Evolutionary conservation across 768 basidiomycete genomes (phyloP).

Genomic region (Suillus decipiens): DNA sequence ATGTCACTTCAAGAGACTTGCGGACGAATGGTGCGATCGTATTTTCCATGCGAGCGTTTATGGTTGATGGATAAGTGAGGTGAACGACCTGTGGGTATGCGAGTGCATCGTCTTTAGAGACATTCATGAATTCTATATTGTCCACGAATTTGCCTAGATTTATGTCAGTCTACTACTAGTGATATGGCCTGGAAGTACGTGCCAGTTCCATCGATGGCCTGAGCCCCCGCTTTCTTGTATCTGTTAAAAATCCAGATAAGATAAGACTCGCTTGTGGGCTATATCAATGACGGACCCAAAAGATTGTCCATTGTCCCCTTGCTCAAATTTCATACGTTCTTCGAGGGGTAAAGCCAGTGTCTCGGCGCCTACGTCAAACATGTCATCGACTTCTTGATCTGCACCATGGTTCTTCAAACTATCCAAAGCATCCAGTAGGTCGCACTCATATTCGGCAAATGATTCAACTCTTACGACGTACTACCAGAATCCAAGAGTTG

Average conservation of each 20-base stretch:
- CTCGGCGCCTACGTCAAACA: constrained; percentile 45
- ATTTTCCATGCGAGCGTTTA: constrained; percentile 49
- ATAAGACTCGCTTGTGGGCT: neutral
- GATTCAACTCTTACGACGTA: constrained; percentile 29
- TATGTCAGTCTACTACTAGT: neutral
- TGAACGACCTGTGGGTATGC: constrained; percentile 55
- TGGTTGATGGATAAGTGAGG: constrained; percentile 57
- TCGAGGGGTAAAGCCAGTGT: constrained; percentile 42
- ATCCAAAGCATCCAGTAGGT: neutral
- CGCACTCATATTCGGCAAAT: neutral
- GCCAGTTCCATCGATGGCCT: constrained; percentile 62
- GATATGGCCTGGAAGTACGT: constrained; percentile 16
- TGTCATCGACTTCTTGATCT: constrained; percentile 35
- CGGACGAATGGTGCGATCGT: constrained; percentile 56
- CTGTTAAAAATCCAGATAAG: constrained; percentile 20
- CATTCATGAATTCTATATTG: constrained; percentile 63
- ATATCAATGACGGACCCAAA: constrained; percentile 34
- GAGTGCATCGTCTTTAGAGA: constrained; percentile 69
- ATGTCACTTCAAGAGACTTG: constrained; percentile 58
- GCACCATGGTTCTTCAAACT: constrained; percentile 48
- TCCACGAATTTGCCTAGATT: constrained; percentile 32
- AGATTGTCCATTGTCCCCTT: constrained; percentile 42
- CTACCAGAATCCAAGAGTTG: constrained; percentile 56
- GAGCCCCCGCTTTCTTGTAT: constrained; percentile 66
- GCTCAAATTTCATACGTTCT: constrained; percentile 46